Conservation (phyloP, 495 filamentous ascomycete genomes). For the Articulospora tetracladia region DNA sequence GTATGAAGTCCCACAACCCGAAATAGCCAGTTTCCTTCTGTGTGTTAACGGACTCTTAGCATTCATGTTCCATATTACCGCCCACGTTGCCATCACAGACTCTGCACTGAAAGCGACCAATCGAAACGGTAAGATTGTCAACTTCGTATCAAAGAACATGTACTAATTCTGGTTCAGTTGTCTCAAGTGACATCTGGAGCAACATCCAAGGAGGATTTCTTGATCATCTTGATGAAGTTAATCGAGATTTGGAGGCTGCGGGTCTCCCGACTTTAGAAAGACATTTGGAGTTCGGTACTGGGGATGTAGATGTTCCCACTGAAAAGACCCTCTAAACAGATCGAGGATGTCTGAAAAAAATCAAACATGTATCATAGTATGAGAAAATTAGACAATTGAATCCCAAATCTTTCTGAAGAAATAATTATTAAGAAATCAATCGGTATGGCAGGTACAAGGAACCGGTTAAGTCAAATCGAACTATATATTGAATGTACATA, state of each 20-base stretch:
- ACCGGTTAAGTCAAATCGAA: no score
- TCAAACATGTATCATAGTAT: no score
- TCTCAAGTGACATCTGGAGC: background rate
- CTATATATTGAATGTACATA: no score
- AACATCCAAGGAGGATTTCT: background rate
- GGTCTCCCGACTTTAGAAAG: background rate
- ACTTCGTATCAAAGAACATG: no score
- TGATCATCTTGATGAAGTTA: constrained; percentile 1
- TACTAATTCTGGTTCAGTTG: background rate
- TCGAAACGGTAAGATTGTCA: background rate
- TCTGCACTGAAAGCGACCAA: background rate
- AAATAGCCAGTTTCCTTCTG: background rate
- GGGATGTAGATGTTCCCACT: background rate
- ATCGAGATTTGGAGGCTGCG: background rate
- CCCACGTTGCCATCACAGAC: background rate
- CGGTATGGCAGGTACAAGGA: no score
- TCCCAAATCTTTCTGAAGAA: no score
- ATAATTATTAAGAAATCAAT: no score
- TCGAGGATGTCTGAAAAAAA: no score
- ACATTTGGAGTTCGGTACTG: background rate
- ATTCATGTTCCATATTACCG: constrained; percentile 1
- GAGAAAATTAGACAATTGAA: no score
- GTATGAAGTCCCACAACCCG: background rate
- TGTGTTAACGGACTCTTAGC: background rate
- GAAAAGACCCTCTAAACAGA: background rate